These are phyloP conservation scores for Ophidiomyces ophidiicola DNA, from an alignment of 2,329 filamentous ascomycete species.

Conservation along the genomic window DNA sequence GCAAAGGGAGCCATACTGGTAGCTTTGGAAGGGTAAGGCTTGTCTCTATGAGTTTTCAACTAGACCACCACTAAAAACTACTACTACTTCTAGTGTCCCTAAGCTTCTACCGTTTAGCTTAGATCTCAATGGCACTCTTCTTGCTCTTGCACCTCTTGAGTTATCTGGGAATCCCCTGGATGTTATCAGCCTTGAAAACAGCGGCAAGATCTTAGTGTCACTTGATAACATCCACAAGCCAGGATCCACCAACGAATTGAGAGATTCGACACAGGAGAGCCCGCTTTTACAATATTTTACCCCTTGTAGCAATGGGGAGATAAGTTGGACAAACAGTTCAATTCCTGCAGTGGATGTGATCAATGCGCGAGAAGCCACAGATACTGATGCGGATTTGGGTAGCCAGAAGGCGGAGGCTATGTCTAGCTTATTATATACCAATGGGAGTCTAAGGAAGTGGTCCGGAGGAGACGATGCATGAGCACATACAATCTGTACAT, in stretches of 20 bases:
- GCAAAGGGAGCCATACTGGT: constrained; percentile 33
- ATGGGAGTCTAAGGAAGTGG: constrained; percentile 33
- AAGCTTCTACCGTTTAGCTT: constrained; percentile 55
- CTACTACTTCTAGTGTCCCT: constrained; percentile 44
- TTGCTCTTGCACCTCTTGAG: constrained; percentile 40
- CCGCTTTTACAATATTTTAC: constrained; percentile 25
- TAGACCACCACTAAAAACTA: background rate
- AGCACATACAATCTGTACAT: constrained; percentile 3
- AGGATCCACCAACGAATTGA: constrained; percentile 37
- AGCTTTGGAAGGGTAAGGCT: constrained; percentile 48
- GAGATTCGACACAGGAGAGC: constrained; percentile 15
- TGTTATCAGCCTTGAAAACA: constrained; percentile 27
- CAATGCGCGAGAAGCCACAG: constrained; percentile 23
- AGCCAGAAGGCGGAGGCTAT: constrained; percentile 24
- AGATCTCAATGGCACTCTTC: constrained; percentile 38
- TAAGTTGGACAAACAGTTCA: constrained; percentile 21
- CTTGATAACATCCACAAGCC: constrained; percentile 43
- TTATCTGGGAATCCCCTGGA: constrained; percentile 56
- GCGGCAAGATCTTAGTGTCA: constrained; percentile 36
- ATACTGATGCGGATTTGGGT: constrained; percentile 18
- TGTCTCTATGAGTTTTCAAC: background rate
- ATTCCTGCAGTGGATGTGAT: constrained; percentile 19
- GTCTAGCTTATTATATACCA: constrained; percentile 25
- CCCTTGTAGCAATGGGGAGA: constrained; percentile 16
- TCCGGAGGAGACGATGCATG: constrained; percentile 19